Base-by-base conservation (phyloP, 345 rosid species). In the Euclidium syriacum region DNA sequence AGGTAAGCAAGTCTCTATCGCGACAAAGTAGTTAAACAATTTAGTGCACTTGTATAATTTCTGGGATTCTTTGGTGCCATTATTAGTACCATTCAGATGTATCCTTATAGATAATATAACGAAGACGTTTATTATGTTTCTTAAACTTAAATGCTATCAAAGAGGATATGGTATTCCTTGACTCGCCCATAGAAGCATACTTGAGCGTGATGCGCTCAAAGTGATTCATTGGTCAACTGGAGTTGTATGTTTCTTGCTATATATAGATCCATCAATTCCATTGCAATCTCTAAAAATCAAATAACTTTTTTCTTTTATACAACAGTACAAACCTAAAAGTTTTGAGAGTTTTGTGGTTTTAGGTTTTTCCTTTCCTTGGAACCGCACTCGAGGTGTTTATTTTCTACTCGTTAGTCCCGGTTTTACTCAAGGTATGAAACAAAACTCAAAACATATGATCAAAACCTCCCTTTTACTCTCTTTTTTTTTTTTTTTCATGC, bases 11-110 rank as follows among this genome's bases (percentile, higher is more conserved):
- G 27, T 65, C 19, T 36, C 19, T 50, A 7, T 16, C 9, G 20
- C 25, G 1, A 34, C 30, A 30, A 52, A 19, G 52, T 43, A 6
- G 6, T 52, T 7, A 6, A 5, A n/a, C n/a, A 56, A 20, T 9
- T 14, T 27, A 49, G 40, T 52, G 14, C 24, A 43, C 7, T 10
- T n/a, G 16, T 44, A 20, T 52, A 36, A 50, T 66, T 36, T 7
- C n/a, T 94, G 41, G 99, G 96, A 25, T 50, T 94, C 49, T 89
- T 82, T 39, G 96, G 96, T 55, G 92, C 95, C 52, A 74, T 85
- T 49, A 60, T 86, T 65, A 81, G 87, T 75, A 96, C 87, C 34
- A 71, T 90, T 62, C 99, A 90, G 76, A 85, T 90, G 97, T 90
- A 94, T 94, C 95, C 95, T 87, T 68, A n/a, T 7, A 11, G 25